Percentiles rank a stretch among this genome's conserved stretches.
These are phyloP conservation scores for Diaporthe citriasiana DNA, from an alignment of 2,329 filamentous ascomycete species.

Conservation along the genomic window DNA sequence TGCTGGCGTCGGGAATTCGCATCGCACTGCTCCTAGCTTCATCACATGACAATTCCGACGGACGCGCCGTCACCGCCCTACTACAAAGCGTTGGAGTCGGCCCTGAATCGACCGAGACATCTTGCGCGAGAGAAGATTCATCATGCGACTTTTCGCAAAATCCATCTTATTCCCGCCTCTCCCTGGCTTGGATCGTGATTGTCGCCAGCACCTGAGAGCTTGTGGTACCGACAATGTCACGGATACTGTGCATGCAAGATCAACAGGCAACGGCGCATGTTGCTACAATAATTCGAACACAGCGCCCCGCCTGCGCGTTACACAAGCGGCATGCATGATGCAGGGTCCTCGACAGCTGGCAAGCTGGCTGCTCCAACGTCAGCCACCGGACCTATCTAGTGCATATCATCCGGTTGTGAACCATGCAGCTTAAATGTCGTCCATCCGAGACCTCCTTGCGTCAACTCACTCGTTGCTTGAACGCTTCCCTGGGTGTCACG, in stretches of 20 bases:
- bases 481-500: not conserved
- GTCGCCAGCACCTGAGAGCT: not conserved
- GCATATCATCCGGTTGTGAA: not conserved
- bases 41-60: not conserved
- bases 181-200: too few relatives aligned
- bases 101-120: not conserved
- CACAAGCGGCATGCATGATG: slow-evolving; percentile 48
- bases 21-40: not conserved
- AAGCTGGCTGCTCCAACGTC: slow-evolving; percentile 21
- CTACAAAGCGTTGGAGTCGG: not conserved
- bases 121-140: not conserved
- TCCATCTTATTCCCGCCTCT: not conserved
- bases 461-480: not conserved
- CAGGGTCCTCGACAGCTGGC: slow-evolving; percentile 42
- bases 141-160: not conserved
- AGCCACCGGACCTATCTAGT: slow-evolving; percentile 31
- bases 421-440: not conserved
- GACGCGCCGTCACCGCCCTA: not conserved
- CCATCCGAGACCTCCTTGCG: not conserved
- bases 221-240: not conserved
- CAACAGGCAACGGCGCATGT: slow-evolving; percentile 5
- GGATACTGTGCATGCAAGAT: slow-evolving; percentile 23
- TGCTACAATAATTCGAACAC: slow-evolving; percentile 17
- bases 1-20: not conserved
- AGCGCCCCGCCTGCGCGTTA: slow-evolving; percentile 39